Percentiles rank a stretch among this genome's conserved stretches.
Evolutionary conservation across 2,329 filamentous ascomycete genomes (phyloP).

Genomic region (Aspergillus sp.): DNA sequence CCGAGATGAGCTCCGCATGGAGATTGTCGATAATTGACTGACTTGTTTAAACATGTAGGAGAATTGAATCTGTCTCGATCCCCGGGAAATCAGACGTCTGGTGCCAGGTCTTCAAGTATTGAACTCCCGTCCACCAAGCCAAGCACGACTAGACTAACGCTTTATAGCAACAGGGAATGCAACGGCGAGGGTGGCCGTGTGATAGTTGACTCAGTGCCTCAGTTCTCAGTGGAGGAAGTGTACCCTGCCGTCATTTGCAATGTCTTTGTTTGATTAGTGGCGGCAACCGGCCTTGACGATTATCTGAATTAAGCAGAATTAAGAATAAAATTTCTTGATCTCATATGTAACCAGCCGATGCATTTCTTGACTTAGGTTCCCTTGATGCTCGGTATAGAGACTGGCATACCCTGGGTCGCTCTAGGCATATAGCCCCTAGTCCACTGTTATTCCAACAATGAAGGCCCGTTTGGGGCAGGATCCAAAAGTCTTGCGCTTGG

Average conservation of each 20-base stretch:
- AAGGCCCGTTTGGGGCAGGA: too few species aligned
- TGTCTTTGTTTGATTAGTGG: too few species aligned
- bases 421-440: too few species aligned
- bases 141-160: background rate
- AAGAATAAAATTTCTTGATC: too few species aligned
- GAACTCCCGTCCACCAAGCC: background rate
- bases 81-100: background rate
- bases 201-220: background rate
- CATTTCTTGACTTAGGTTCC: too few species aligned
- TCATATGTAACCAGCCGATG: too few species aligned
- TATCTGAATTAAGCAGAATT: too few species aligned
- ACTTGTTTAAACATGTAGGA: background rate
- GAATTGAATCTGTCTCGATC: background rate
- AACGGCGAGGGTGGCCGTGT: background rate
- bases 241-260: background rate
- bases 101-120: background rate
- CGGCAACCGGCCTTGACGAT: too few species aligned
- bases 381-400: too few species aligned
- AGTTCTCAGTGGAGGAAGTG: background rate
- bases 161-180: background rate
- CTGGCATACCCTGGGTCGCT: too few species aligned
- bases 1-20: rapidly evolving
- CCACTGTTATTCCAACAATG: too few species aligned
- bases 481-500: too few species aligned
- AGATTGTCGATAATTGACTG: background rate